A percentile compares a stretch with the other conserved stretches of the same genome.
These are phyloP conservation scores for Colletotrichum higginsianum DNA, from an alignment of 2,329 filamentous ascomycete species.

Conservation along the genomic window DNA sequence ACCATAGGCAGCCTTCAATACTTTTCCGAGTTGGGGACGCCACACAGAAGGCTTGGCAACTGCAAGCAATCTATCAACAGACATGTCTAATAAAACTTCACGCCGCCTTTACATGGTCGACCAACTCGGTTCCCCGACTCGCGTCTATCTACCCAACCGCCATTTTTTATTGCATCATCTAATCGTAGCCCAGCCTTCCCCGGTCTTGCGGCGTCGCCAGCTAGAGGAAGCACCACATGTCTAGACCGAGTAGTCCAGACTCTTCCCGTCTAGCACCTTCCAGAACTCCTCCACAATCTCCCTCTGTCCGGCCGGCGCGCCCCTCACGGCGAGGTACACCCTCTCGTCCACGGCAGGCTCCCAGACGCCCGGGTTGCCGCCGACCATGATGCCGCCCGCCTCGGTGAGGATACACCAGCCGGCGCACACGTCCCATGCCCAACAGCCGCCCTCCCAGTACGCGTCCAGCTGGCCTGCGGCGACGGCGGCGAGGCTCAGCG, in stretches of 20 bases:
- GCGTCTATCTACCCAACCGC: not conserved
- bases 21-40: rapidly evolving
- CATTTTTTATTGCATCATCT: not conserved
- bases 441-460: slow-evolving; percentile 89
- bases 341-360: slow-evolving; percentile 71
- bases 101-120: too few species aligned
- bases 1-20: not conserved
- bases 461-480: slow-evolving; percentile 80
- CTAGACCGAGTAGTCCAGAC: slow-evolving; percentile 61
- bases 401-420: slow-evolving; percentile 84
- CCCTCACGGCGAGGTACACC: slow-evolving; percentile 75
- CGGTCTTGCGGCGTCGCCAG: not conserved
- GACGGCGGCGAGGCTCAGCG: slow-evolving; percentile 81
- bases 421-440: slow-evolving; percentile 89
- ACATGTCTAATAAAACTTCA: not conserved
- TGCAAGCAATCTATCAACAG: not conserved
- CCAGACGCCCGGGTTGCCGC: slow-evolving; percentile 83
- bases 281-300: slow-evolving; percentile 77
- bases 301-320: slow-evolving; percentile 71
- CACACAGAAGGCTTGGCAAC: not conserved
- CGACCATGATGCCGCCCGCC: slow-evolving; percentile 80
- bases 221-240: not conserved
- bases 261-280: slow-evolving; percentile 69
- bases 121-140: not conserved
- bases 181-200: too few species aligned